Conservation (phyloP, 768 basidiomycete species). For the Suillus plorans region DNA sequence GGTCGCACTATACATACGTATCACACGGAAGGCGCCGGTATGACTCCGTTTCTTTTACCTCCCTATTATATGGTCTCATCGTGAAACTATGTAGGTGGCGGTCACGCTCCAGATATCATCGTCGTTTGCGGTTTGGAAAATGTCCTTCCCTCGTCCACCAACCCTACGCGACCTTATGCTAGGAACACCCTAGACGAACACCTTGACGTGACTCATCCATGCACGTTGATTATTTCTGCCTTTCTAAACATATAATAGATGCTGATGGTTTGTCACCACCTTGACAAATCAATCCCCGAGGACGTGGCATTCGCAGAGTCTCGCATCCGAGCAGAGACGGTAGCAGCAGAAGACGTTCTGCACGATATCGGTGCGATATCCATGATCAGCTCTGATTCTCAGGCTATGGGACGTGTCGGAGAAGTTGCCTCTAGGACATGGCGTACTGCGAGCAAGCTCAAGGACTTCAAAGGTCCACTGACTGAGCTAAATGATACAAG, state of each 20-base stretch:
- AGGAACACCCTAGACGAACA: constrained; percentile 95
- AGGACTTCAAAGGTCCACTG: constrained; percentile 74
- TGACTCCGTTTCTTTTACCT: constrained; percentile 1
- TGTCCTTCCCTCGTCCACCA: constrained; percentile 94
- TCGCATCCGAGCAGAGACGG: constrained; percentile 93
- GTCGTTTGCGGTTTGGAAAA: constrained; percentile 90
- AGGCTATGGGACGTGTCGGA: constrained; percentile 98
- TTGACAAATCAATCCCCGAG: constrained; percentile 88
- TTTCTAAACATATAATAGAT: constrained; percentile 55
- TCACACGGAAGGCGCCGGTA: constrained; percentile 93
- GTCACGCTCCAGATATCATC: constrained; percentile 98
- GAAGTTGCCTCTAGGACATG: constrained; percentile 93
- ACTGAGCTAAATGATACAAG: constrained; percentile 47
- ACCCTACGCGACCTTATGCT: constrained; percentile 91
- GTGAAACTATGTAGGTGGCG: constrained; percentile 57
- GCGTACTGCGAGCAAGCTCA: constrained; percentile 97
- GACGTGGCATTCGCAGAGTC: constrained; percentile 97
- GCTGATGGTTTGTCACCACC: constrained; percentile 99
- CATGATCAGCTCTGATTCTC: constrained; percentile 95
- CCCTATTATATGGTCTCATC: background rate
- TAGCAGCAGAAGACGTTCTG: constrained; percentile 95
- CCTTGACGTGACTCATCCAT: constrained; percentile 68
- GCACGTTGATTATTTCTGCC: background rate
- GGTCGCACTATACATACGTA: constrained; percentile 95
- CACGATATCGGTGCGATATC: constrained; percentile 93